phyloP scores from a whole-genome alignment of 2,329 filamentous ascomycete species.

The Calonectria crousiana region DNA sequence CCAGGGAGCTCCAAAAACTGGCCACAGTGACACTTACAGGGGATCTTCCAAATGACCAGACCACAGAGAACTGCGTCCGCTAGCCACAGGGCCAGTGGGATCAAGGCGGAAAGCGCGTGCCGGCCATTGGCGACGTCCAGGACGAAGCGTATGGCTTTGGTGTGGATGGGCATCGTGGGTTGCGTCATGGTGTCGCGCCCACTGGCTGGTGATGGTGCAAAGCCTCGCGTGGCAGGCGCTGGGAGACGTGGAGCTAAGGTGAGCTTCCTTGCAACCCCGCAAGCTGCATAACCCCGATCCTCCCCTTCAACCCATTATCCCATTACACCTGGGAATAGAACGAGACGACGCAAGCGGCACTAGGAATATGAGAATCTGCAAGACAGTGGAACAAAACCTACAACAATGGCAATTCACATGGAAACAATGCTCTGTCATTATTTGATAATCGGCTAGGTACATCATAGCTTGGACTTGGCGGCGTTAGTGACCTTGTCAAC shows the following conservation, averaged over 20 bases:
- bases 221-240: conserved; percentile 28
- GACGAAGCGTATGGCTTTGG: conserved; percentile 47
- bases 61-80: conserved; percentile 79
- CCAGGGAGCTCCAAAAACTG: not conserved
- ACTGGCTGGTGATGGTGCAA: conserved; percentile 24
- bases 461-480: conserved; percentile 47
- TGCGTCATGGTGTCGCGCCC: conserved; percentile 44
- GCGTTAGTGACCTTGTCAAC: conserved; percentile 68
- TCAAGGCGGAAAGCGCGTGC: conserved; percentile 61
- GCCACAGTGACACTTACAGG: conserved; percentile 71
- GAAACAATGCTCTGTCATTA: not conserved
- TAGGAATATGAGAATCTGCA: not conserved
- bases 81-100: conserved; percentile 74
- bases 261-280: conserved; percentile 37
- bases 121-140: conserved; percentile 62
- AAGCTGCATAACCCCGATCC: conserved; percentile 40
- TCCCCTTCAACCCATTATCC: not conserved
- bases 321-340: not conserved
- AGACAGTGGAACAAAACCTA: not conserved
- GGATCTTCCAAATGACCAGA: conserved; percentile 82
- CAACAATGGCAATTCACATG: not conserved
- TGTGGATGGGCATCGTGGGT: conserved; percentile 37
- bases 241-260: conserved; percentile 34
- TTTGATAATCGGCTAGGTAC: not conserved
- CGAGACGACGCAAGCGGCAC: not conserved